phyloP scores from a whole-genome alignment of 1,139 yeast species.

The Geotrichum australiense region DNA sequence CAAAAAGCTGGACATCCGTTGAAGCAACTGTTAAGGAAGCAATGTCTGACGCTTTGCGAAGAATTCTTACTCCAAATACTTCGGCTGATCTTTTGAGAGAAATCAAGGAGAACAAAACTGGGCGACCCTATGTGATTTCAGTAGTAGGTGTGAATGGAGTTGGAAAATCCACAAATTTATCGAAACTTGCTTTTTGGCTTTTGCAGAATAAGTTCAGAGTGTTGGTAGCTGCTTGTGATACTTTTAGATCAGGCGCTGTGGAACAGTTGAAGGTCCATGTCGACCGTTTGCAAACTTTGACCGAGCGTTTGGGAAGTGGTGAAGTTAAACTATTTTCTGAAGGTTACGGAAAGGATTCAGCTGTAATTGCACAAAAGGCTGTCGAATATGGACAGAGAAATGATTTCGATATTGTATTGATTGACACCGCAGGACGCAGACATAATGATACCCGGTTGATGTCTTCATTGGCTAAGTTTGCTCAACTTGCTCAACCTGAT shows the following conservation, averaged over 20 bases:
- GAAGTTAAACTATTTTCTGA: conserved; percentile 81
- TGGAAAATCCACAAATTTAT: conserved; percentile 91
- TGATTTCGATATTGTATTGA: conserved; percentile 75
- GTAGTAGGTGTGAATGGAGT: conserved; percentile 98
- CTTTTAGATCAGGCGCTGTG: conserved; percentile 96
- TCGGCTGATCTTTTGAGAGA: conserved; percentile 83
- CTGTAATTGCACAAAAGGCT: conserved; percentile 91
- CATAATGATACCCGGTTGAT: conserved; percentile 91
- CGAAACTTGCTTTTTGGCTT: conserved; percentile 93
- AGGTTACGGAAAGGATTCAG: conserved; percentile 96
- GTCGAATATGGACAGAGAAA: conserved; percentile 64
- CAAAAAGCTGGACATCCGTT: conserved; percentile 58
- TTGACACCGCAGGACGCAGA: conserved; percentile 97
- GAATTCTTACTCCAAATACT: conserved; percentile 84
- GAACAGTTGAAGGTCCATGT: conserved; percentile 95
- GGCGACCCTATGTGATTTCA: conserved; percentile 82
- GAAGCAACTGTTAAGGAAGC: conserved; percentile 58
- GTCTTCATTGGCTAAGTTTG: conserved; percentile 94
- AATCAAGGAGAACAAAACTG: conserved; percentile 45
- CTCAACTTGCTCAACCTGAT: conserved; percentile 92
- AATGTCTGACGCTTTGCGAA: conserved; percentile 67
- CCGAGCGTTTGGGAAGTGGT: conserved; percentile 45
- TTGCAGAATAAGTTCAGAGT: conserved; percentile 83
- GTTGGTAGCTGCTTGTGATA: conserved; percentile 93
- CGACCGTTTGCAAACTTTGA: conserved; percentile 62